Conservation (phyloP, 192 early-diverging fungal species). For the Diversispora epigaea region DNA sequence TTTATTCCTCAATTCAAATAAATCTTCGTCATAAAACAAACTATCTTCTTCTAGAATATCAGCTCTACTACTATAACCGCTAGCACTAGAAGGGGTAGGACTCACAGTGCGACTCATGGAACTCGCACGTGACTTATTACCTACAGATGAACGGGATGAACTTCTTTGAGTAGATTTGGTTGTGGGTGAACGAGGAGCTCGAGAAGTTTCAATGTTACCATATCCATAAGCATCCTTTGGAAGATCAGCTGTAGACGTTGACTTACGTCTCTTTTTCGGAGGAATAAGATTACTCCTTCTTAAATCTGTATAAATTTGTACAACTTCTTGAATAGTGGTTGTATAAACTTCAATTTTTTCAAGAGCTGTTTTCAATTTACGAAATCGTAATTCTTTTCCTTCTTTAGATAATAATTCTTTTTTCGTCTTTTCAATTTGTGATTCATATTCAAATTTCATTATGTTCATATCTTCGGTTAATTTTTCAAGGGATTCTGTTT, state of each 20-base stretch:
- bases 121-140: neutral
- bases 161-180: conserved; percentile 3
- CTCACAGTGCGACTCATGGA: neutral
- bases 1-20: conserved; percentile 17
- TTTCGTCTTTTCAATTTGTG: conserved; percentile 23
- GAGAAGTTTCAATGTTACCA: neutral
- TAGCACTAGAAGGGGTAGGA: conserved; percentile 17
- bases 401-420: conserved; percentile 13
- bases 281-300: neutral
- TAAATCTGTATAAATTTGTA: conserved; percentile 14
- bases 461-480: conserved; percentile 27
- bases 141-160: conserved; percentile 13
- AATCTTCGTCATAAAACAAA: neutral
- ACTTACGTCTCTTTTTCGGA: conserved; percentile 18
- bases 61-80: conserved; percentile 2
- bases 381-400: conserved; percentile 6
- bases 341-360: conserved; percentile 6
- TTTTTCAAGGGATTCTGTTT: conserved; percentile 11
- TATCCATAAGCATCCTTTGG: neutral
- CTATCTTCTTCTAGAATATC: conserved; percentile 11
- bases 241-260: neutral
- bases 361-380: conserved; percentile 2
- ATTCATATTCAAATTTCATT: conserved; percentile 23
- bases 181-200: conserved; percentile 5
- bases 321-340: neutral